Base-by-base conservation (phyloP, 177 flowering plant species). In the Telopea speciosissima region DNA sequence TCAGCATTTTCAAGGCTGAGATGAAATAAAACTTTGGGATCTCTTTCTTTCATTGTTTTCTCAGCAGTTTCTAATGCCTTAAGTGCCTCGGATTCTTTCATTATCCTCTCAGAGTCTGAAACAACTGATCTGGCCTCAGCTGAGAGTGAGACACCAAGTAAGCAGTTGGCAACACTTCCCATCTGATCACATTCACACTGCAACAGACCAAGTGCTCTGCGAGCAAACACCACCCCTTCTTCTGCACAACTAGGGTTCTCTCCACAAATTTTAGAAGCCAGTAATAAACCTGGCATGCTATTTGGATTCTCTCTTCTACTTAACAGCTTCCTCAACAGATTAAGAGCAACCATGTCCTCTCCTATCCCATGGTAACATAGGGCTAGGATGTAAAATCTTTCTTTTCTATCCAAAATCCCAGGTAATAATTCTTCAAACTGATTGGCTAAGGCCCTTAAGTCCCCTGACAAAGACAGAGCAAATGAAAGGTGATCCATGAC, bases 1-100 rank as follows among this genome's bases (percentile, higher is more conserved):
- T 90, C 94, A 49, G 99, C 98, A 83, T 88, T 78, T 80, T 91
- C 94, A 9, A 95, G 74, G 72, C 88, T 76, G 68, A 95, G 88
- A 73, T 83, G 80, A 76, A 73, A 89, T 6, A 95, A 28, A 52
- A 90, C 72, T 54, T 70, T 75, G 8, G 91, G 81, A 73, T 87
- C 87, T 73, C 45, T 76, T 64, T 77, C 88, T 62, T n/a, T 73
- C 74, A 81, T 83, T 44, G 71, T 72, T 71, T 66, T 80, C 49
- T 75, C 80, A 49, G 98, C 92, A 65, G 71, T 73, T 81, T 89
- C 86, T 26, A 93, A 72, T 25, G 89, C 87, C 73, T 73, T 69
- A 24, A 93, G 83, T 36, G 98, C 90, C 71, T 93, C 82, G 56
- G 84, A 75, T 71, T 85, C 91, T 72, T 70, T 75, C 21, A 44